Evolutionary conservation across 129 eudicot species (phyloP).

Genomic region (Saposhnikovia divaricata): DNA sequence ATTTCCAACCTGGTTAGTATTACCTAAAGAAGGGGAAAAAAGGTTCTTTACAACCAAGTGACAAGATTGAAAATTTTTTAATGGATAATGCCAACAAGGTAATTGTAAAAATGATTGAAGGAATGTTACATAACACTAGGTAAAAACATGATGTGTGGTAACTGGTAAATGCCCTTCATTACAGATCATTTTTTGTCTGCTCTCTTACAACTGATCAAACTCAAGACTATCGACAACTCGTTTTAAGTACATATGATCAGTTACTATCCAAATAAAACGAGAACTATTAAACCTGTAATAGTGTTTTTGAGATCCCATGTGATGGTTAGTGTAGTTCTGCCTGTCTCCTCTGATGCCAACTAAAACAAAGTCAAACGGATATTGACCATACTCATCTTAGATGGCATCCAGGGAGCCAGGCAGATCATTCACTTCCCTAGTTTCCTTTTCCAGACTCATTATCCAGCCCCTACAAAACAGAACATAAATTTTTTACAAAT

Average conservation of each 20-base stretch:
- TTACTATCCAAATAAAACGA: not conserved
- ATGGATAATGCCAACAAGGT: not conserved
- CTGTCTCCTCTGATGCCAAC: slow-evolving; percentile 26
- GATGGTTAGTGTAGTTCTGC: slow-evolving; percentile 6
- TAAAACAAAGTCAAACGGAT: slow-evolving; percentile 11
- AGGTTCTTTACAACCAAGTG: too few species aligned
- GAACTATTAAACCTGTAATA: not conserved
- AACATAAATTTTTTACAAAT: not conserved
- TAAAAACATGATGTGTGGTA: not conserved
- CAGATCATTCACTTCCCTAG: slow-evolving; percentile 10
- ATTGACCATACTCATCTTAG: slow-evolving; percentile 9
- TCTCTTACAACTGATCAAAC: not conserved
- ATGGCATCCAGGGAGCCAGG: slow-evolving; percentile 28
- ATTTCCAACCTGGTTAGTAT: too few species aligned
- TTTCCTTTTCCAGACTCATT: not conserved
- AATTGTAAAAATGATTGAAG: not conserved
- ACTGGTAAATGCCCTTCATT: not conserved
- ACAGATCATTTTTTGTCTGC: not conserved
- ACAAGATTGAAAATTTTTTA: too few species aligned
- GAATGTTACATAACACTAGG: not conserved
- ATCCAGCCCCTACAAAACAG: not conserved
- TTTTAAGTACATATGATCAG: not conserved
- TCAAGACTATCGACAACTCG: not conserved
- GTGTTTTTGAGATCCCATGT: not conserved
- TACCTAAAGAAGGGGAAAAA: too few species aligned